Percentiles rank a stretch among this genome's conserved stretches.
Evolutionary conservation across 768 basidiomycete species (phyloP).

Genomic region (Amylocystis lapponica): DNA sequence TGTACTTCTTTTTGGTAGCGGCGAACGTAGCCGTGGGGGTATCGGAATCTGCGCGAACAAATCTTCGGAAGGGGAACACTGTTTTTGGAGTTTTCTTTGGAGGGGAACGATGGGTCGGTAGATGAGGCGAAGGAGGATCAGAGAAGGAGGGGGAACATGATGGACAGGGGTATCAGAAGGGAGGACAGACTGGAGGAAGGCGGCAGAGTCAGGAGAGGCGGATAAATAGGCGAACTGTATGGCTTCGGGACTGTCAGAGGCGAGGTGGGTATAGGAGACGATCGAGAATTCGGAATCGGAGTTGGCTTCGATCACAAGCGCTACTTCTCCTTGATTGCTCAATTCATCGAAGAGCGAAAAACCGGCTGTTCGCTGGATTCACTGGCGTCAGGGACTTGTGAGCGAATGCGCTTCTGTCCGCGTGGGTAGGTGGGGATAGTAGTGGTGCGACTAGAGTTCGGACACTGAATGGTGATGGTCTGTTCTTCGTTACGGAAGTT

Average conservation of each 20-base stretch:
- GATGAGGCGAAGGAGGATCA: too few relatives aligned
- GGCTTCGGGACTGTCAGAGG: too few relatives aligned
- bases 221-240: too few relatives aligned
- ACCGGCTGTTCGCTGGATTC: too few relatives aligned
- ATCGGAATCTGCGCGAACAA: not conserved
- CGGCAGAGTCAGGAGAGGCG: too few relatives aligned
- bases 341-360: constrained; percentile 12
- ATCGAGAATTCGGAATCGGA: not conserved
- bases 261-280: constrained; percentile 3
- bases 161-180: too few relatives aligned
- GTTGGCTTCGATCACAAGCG: not conserved
- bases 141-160: too few relatives aligned
- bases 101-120: too few relatives aligned
- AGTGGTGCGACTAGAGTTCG: constrained; percentile 5
- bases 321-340: constrained; percentile 11
- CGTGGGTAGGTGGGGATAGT: constrained; percentile 5
- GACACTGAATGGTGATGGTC: constrained; percentile 6
- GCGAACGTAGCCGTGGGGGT: too few relatives aligned
- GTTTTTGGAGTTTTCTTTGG: too few relatives aligned
- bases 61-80: not conserved
- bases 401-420: constrained; percentile 1
- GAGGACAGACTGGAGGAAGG: too few relatives aligned
- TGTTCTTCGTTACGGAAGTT: constrained; percentile 4
- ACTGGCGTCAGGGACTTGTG: too few relatives aligned
- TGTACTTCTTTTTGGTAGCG: constrained; percentile 15